phyloP scores from a whole-genome alignment of 2,329 filamentous ascomycete genomes.

The Xylariaceae sp. region DNA sequence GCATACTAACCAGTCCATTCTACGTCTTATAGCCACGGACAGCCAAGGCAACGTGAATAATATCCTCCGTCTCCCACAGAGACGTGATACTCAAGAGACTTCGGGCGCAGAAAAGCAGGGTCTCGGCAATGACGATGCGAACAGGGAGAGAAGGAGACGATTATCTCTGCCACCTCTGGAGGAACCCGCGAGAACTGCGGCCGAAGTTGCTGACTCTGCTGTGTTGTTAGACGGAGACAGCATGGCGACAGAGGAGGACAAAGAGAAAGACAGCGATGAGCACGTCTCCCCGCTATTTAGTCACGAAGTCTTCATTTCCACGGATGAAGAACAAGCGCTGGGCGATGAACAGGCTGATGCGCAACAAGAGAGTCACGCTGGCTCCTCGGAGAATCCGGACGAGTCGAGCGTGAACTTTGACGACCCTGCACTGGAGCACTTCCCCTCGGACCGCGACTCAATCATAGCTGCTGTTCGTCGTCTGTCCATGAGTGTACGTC shows the following conservation, averaged over 20 bases:
- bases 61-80: slow-evolving; percentile 32
- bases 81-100: slow-evolving; percentile 14
- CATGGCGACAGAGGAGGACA: slow-evolving; percentile 6
- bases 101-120: no score
- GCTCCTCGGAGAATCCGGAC: slow-evolving; percentile 1
- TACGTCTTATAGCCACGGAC: slow-evolving; percentile 33
- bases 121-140: slow-evolving; percentile 31
- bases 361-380: slow-evolving; percentile 1
- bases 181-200: slow-evolving; percentile 38
- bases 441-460: slow-evolving; percentile 28
- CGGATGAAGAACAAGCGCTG: slow-evolving; percentile 8
- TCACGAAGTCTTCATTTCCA: slow-evolving; percentile 23
- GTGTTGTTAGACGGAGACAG: slow-evolving; percentile 31
- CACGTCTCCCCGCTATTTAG: slow-evolving; percentile 22
- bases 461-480: slow-evolving; percentile 30
- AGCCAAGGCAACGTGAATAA: slow-evolving; percentile 45
- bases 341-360: neutral
- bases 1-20: neutral
- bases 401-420: slow-evolving; percentile 22
- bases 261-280: neutral
- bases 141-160: slow-evolving; percentile 29
- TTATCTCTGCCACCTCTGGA: slow-evolving; percentile 36
- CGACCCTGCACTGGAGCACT: slow-evolving; percentile 26
- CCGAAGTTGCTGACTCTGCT: slow-evolving; percentile 40
- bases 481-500: slow-evolving; percentile 25